Percentiles rank a stretch among this genome's conserved stretches.
Evolutionary conservation across 2,329 filamentous ascomycete genomes (phyloP).

Genomic region (Gyromitra esculenta): DNA sequence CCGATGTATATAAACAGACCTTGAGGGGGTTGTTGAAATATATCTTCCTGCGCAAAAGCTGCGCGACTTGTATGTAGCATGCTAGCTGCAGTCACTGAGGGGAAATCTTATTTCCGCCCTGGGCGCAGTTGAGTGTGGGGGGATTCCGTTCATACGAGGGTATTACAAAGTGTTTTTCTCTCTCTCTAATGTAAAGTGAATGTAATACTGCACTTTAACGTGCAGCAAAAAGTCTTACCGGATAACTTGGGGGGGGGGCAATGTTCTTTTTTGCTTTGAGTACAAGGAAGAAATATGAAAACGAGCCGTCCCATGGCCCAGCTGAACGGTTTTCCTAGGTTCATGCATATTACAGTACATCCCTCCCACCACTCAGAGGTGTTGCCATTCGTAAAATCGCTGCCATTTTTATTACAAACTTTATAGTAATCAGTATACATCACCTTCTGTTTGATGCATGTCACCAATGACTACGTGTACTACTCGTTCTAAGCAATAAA

Average conservation of each 20-base stretch:
- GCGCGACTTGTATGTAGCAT: background rate
- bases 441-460: background rate
- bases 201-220: no score
- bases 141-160: background rate
- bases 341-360: no score
- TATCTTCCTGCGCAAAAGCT: background rate
- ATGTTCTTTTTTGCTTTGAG: no score
- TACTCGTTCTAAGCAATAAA: no score
- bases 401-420: background rate
- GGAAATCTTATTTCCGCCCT: background rate
- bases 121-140: background rate
- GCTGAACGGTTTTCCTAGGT: no score
- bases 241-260: no score
- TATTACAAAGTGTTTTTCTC: no score
- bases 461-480: no score
- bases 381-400: background rate
- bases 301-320: no score
- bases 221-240: no score
- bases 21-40: background rate
- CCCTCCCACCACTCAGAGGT: background rate
- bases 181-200: no score
- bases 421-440: background rate
- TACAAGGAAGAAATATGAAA: no score
- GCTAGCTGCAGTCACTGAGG: background rate
- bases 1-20: constrained; percentile 5